Evolutionary conservation across 495 filamentous ascomycete species (phyloP).

Genomic region (Aspergillus bertholletiae): DNA sequence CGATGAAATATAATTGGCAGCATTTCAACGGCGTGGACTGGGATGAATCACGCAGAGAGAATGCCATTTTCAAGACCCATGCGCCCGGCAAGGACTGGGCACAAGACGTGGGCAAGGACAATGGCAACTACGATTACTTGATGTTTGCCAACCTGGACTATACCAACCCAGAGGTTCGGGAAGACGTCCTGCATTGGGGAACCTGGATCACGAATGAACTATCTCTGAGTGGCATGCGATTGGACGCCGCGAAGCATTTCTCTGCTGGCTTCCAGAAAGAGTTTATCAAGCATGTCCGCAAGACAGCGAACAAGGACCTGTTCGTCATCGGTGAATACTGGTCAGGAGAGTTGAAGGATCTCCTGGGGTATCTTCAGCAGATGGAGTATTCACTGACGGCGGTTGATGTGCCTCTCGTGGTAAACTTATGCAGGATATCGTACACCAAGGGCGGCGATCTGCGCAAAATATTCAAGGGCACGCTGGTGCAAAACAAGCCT

Average conservation of each 20-base stretch:
- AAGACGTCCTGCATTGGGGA: slow-evolving; percentile 65
- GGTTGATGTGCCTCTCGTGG: slow-evolving; percentile 66
- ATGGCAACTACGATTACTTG: slow-evolving; percentile 72
- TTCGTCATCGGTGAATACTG: slow-evolving; percentile 76
- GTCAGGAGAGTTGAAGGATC: slow-evolving; percentile 53
- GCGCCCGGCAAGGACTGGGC: slow-evolving; percentile 61
- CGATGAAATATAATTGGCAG: slow-evolving; percentile 63
- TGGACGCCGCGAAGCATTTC: slow-evolving; percentile 77
- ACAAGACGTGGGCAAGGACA: slow-evolving; percentile 57
- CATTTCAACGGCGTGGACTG: slow-evolving; percentile 72
- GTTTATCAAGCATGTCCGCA: slow-evolving; percentile 53
- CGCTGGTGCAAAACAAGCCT: slow-evolving; percentile 55
- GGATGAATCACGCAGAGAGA: slow-evolving; percentile 53
- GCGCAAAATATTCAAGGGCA: slow-evolving; percentile 56
- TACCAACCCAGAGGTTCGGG: slow-evolving; percentile 57
- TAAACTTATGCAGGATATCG: slow-evolving; percentile 58
- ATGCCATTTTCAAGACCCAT: slow-evolving; percentile 65
- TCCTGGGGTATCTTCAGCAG: slow-evolving; percentile 55
- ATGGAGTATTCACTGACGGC: slow-evolving; percentile 56
- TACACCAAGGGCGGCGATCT: slow-evolving; percentile 52
- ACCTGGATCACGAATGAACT: slow-evolving; percentile 59
- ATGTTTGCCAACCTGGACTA: slow-evolving; percentile 68
- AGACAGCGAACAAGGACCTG: slow-evolving; percentile 45
- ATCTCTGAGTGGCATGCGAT: slow-evolving; percentile 61
- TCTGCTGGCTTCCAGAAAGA: slow-evolving; percentile 58